phyloP scores from a whole-genome alignment of 139 green algal genomes.

The Coccomyxa sp. region DNA sequence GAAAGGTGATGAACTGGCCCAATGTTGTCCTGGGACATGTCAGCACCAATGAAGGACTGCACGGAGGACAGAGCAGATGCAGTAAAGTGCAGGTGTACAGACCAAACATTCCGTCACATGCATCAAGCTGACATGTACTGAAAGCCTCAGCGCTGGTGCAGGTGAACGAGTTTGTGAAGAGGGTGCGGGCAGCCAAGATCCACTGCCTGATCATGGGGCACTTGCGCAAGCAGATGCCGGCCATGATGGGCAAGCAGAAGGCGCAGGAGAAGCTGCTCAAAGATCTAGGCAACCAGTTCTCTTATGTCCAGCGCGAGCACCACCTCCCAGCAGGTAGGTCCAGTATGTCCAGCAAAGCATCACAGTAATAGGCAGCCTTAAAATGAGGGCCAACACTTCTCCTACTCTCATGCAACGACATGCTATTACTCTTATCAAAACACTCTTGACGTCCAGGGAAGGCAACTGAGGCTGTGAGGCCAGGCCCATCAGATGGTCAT shows the following conservation, averaged over 20 bases:
- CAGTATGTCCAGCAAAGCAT: too few species aligned
- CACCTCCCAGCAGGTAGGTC: slow-evolving; percentile 69
- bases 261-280: slow-evolving; percentile 68
- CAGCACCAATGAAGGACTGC: too few species aligned
- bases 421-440: not conserved
- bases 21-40: too few species aligned
- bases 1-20: too few species aligned
- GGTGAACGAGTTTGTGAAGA: slow-evolving; percentile 99
- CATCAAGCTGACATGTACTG: too few species aligned
- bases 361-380: too few species aligned
- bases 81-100: too few species aligned
- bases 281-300: slow-evolving; percentile 62
- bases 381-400: too few species aligned
- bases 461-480: not conserved
- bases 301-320: slow-evolving; percentile 84
- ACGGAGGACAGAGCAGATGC: too few species aligned
- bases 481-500: not conserved
- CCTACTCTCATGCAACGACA: not conserved
- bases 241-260: slow-evolving; percentile 83
- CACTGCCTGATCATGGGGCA: slow-evolving; percentile 88
- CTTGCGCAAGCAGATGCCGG: slow-evolving; percentile 83
- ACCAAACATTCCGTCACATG: not conserved
- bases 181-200: slow-evolving; percentile 83
- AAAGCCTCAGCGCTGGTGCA: too few species aligned
- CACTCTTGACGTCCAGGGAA: not conserved